A percentile compares a stretch with the other conserved stretches of the same genome.
Conservation (phyloP, 139 green algal species). For the Coccomyxa sp. region DNA sequence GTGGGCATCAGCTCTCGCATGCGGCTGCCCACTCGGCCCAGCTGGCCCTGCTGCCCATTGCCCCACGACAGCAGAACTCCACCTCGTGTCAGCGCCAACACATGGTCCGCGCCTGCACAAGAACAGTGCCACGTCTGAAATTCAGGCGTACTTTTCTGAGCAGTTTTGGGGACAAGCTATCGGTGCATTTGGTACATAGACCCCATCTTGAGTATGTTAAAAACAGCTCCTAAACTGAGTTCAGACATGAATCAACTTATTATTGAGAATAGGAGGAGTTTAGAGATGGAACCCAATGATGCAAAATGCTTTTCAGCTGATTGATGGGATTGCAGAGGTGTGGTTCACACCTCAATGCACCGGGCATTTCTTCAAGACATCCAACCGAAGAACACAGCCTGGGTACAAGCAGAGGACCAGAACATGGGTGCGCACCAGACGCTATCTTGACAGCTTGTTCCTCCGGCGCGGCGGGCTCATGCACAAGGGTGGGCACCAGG, state of each 20-base stretch:
- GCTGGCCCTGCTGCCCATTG: conserved; percentile 74
- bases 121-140: no score
- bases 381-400: no score
- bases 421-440: conserved; percentile 18
- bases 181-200: no score
- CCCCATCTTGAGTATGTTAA: no score
- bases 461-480: conserved; percentile 27
- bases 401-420: not conserved
- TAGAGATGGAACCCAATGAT: not conserved
- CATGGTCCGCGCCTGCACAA: conserved; percentile 63
- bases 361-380: no score
- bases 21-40: conserved; percentile 56
- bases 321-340: no score
- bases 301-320: not conserved
- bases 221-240: no score
- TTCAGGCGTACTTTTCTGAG: no score
- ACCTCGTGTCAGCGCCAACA: conserved; percentile 43
- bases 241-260: no score
- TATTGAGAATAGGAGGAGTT: no score
- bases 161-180: no score
- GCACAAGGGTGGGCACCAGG: conserved; percentile 34
- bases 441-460: conserved; percentile 51
- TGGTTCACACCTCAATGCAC: no score
- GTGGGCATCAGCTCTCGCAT: conserved; percentile 22
- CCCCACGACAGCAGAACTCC: conserved; percentile 77